Evolutionary conservation across 768 basidiomycete species (phyloP).

Genomic region (Termitomyces sp.): DNA sequence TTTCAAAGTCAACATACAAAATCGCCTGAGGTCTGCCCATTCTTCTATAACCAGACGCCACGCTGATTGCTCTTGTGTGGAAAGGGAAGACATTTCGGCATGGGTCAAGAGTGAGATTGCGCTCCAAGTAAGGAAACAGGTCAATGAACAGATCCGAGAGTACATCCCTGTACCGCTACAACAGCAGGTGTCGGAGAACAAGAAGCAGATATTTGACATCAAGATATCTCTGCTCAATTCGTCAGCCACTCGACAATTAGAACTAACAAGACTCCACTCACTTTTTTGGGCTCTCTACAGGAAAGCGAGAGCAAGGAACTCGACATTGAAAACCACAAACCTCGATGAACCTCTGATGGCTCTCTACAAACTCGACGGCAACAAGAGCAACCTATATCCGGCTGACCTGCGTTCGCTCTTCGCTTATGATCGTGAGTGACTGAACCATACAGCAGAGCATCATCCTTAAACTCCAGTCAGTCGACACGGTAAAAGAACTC

Average conservation of each 20-base stretch:
- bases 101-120: constrained; percentile 37
- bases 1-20: constrained; percentile 17
- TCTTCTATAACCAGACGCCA: not conserved
- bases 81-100: constrained; percentile 25
- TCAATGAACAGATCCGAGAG: constrained; percentile 44
- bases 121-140: constrained; percentile 40
- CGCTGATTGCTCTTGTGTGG: not conserved
- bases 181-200: constrained; percentile 40
- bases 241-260: constrained; percentile 29
- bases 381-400: constrained; percentile 44
- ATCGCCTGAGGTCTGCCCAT: constrained; percentile 28
- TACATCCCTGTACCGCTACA: constrained; percentile 45
- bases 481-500: constrained; percentile 35
- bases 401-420: constrained; percentile 46
- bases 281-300: constrained; percentile 22
- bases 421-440: constrained; percentile 48
- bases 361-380: constrained; percentile 48
- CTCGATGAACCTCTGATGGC: constrained; percentile 41
- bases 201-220: constrained; percentile 38
- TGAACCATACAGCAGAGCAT: not conserved
- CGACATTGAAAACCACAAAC: constrained; percentile 33
- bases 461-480: constrained; percentile 23
- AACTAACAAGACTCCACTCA: not conserved
- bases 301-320: constrained; percentile 46
- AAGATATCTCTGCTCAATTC: constrained; percentile 47